Evolutionary conservation across 1,284 basidiomycete genomes (phyloP), one percentile per base, ranked within the genome.

Genomic region (Amylostereum areolatum): DNA sequence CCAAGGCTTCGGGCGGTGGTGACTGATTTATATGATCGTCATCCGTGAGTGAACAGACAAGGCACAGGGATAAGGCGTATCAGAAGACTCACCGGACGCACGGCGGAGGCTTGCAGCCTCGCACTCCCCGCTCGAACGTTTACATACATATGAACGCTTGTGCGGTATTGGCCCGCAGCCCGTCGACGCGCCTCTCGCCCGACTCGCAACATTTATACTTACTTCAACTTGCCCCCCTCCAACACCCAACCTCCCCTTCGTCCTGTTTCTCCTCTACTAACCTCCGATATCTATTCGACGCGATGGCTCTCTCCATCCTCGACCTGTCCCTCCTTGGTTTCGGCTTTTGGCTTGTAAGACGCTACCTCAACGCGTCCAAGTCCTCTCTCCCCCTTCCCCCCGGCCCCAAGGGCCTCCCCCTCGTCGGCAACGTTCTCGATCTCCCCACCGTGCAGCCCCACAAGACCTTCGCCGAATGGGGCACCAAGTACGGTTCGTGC

Each of bases 371-470:
- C 25, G 4, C 31, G 10, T 11, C 25, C 6, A 37, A 40, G 35
- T 36, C 46, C 24, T 35, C 35, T 3, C 27, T 36, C 24, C 59
- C 68, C 18, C 66, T 76, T 18, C 76, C 76, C 35, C 77, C 77
- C 34, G 77, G 78, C 32, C 78, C 78, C 6, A 71, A 64, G 54
- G 71, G 72, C 40, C 59, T 75, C 29, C 77, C 78, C 6, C 51
- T 80, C n/a, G 58, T 80, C 46, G 78, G 77, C 24, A 80, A 80
- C 55, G 55, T 75, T 25, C 62, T 80, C n/a, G 75, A 80, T 54
- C 75, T 81, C 70, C 78, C 78, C 30, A 66, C 65, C 12, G 68
- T 72, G 49, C 62, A 69, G 53, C 74, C 77, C 49, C 82, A 80
- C 80, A 53, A 73, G 33, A 77, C 74, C 0, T 83, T 81, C 56